Percentiles rank a stretch among this genome's conserved stretches.
These are phyloP conservation scores for Colletotrichum lupini DNA, from an alignment of 2,329 filamentous ascomycete species.

Conservation along the genomic window DNA sequence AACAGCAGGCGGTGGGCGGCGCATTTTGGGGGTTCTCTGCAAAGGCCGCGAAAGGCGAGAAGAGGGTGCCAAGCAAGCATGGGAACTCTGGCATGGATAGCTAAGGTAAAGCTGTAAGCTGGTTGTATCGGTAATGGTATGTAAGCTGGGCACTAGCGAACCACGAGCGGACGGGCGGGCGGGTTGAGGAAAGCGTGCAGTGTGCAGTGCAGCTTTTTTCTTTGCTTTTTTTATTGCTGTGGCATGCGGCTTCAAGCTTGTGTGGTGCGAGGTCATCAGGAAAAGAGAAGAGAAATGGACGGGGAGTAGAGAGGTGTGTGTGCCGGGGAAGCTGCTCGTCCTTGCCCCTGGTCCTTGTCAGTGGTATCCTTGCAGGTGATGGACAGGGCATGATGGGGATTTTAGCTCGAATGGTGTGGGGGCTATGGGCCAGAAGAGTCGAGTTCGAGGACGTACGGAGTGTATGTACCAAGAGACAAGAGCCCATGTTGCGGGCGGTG, in stretches of 20 bases:
- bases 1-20: background rate
- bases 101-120: background rate
- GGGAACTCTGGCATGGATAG: too few relatives aligned
- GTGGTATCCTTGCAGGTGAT: constrained; percentile 33
- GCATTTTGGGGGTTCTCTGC: background rate
- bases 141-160: constrained; percentile 2
- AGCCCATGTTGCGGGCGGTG: constrained; percentile 6
- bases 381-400: constrained; percentile 13
- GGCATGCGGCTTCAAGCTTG: background rate
- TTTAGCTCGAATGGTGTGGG: constrained; percentile 21
- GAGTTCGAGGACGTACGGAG: background rate
- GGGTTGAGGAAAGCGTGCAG: background rate
- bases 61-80: background rate
- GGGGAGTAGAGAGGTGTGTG: constrained; percentile 18
- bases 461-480: background rate
- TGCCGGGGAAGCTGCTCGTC: constrained; percentile 31
- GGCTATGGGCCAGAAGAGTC: background rate
- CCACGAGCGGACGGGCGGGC: constrained; percentile 10
- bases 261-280: constrained; percentile 5
- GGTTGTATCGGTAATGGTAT: background rate
- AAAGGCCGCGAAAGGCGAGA: constrained; percentile 1
- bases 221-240: background rate
- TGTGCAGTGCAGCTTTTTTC: background rate
- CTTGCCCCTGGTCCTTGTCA: constrained; percentile 24
- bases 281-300: too few relatives aligned